Evolutionary conservation across 306 rosid species (phyloP).

Genomic region (Vigna reflexopilosa): DNA sequence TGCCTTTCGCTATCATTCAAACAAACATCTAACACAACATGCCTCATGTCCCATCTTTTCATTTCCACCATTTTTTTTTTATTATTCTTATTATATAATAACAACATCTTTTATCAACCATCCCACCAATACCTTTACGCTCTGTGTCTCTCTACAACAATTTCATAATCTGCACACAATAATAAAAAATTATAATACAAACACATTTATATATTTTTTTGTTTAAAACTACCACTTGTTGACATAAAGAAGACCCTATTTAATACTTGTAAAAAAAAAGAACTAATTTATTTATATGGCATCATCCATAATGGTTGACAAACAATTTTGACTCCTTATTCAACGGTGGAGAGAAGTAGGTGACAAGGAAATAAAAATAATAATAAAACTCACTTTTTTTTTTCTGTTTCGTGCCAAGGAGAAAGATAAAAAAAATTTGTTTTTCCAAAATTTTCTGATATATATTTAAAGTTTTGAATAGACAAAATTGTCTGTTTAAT

Average conservation of each 20-base stretch:
- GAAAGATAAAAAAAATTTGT: too few species aligned
- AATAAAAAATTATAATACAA: not conserved
- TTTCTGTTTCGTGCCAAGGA: not conserved
- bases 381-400: not conserved
- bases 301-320: not conserved
- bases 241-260: not conserved
- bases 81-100: too few species aligned
- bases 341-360: too few species aligned
- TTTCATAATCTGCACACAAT: not conserved
- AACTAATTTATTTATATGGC: not conserved
- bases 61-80: conserved; percentile 7
- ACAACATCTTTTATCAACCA: too few species aligned
- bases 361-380: too few species aligned
- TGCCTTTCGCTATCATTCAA: conserved; percentile 41
- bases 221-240: not conserved
- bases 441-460: too few species aligned
- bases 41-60: conserved; percentile 35
- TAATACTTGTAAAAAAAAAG: not conserved
- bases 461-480: too few species aligned
- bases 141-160: too few species aligned
- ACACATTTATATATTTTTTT: not conserved
- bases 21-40: conserved; percentile 23
- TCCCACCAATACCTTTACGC: too few species aligned
- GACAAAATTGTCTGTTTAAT: too few species aligned
- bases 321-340: not conserved